Conservation (phyloP, 495 filamentous ascomycete genomes). For the Aspergillus sclerotioniger region DNA sequence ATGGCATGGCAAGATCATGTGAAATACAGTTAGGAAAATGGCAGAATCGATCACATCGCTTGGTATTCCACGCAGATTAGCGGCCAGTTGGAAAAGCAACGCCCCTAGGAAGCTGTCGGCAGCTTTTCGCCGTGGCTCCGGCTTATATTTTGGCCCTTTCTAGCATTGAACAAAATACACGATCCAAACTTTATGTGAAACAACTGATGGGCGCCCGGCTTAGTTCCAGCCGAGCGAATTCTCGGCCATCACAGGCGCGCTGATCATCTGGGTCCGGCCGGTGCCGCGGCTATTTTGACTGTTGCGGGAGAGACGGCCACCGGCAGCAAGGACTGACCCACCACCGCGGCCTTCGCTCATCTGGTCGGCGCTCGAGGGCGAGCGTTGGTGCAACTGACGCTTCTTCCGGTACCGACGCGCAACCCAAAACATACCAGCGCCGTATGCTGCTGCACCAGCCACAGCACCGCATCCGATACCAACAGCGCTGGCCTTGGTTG, state of each 20-base stretch:
- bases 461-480: slow-evolving; percentile 79
- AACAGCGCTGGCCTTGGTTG: slow-evolving; percentile 68
- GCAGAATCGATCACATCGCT: slow-evolving; percentile 13
- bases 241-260: slow-evolving; percentile 89
- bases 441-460: slow-evolving; percentile 83
- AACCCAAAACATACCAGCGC: slow-evolving; percentile 97
- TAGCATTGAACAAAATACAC: slow-evolving; percentile 11
- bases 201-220: slow-evolving; percentile 23
- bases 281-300: slow-evolving; percentile 67
- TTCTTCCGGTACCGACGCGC: slow-evolving; percentile 90
- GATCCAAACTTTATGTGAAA: slow-evolving; percentile 1
- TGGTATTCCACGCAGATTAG: slow-evolving; percentile 8
- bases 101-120: slow-evolving; percentile 8
- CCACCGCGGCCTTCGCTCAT: slow-evolving; percentile 44
- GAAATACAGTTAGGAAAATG: slow-evolving; percentile 29
- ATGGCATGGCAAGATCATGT: slow-evolving; percentile 12
- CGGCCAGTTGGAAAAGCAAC: slow-evolving; percentile 3
- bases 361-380: slow-evolving; percentile 57
- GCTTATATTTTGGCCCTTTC: slow-evolving; percentile 7
- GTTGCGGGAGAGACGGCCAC: slow-evolving; percentile 37
- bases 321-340: slow-evolving; percentile 36
- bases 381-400: slow-evolving; percentile 74
- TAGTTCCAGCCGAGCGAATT: slow-evolving; percentile 99
- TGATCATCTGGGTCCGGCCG: slow-evolving; percentile 69
- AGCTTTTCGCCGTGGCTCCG: background rate